Percentiles rank a stretch among this genome's conserved stretches.
Conservation (phyloP, 2,329 filamentous ascomycete genomes). For the Arthrobotrys iridis region DNA sequence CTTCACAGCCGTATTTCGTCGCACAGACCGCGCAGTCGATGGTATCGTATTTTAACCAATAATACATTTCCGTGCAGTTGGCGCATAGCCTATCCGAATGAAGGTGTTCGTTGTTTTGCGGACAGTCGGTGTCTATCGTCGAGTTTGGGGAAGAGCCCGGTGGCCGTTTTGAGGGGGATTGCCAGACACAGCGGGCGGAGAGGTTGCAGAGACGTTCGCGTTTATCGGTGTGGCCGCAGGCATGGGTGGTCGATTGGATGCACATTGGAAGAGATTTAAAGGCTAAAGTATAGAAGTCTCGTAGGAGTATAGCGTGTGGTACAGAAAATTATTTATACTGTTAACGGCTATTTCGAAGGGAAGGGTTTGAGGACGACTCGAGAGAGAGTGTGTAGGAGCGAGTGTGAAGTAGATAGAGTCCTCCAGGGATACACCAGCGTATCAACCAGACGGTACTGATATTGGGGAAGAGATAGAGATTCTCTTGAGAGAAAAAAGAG, state of each 20-base stretch:
- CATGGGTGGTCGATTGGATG: constrained; percentile 25
- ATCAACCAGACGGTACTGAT: too few relatives aligned
- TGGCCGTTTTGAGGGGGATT: neutral
- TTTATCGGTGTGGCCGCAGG: constrained; percentile 27
- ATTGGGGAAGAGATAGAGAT: too few relatives aligned
- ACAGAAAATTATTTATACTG: neutral
- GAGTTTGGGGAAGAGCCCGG: neutral
- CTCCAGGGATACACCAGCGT: too few relatives aligned
- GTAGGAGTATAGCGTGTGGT: neutral
- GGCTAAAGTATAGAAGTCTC: neutral
- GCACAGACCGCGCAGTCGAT: constrained; percentile 25
- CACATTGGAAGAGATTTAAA: neutral
- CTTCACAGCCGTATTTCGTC: constrained; percentile 15
- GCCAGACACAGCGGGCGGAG: too few relatives aligned
- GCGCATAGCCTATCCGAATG: constrained; percentile 17
- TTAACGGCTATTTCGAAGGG: too few relatives aligned
- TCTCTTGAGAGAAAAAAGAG: too few relatives aligned
- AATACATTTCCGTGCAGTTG: constrained; percentile 22
- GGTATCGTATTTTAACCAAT: constrained; percentile 3
- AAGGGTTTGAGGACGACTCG: too few relatives aligned
- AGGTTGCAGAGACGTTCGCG: constrained; percentile 29
- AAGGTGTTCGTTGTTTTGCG: constrained; percentile 6
- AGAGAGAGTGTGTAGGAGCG: too few relatives aligned
- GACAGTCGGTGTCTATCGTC: neutral
- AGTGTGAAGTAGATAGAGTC: too few relatives aligned